phyloP scores from a whole-genome alignment of 2,329 filamentous ascomycete genomes.

The Diaporthe vexans region DNA sequence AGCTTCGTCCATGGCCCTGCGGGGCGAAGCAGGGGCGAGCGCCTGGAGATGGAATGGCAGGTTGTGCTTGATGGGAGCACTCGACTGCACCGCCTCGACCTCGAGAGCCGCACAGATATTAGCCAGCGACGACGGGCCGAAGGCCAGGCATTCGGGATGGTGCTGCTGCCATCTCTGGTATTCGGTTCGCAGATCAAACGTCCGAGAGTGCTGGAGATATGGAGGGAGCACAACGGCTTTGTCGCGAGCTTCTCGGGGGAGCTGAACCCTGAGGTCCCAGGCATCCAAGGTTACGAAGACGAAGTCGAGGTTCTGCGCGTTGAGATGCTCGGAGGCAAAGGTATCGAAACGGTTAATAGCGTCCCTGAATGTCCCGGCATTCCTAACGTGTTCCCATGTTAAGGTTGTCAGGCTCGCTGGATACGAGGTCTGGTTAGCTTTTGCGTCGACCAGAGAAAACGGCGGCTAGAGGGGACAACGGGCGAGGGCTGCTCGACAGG shows the following conservation, averaged over 20 bases:
- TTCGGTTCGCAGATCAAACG: constrained; percentile 96
- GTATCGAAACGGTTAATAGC: constrained; percentile 95
- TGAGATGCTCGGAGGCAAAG: constrained; percentile 92
- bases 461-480: constrained; percentile 29
- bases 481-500: constrained; percentile 32
- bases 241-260: constrained; percentile 96
- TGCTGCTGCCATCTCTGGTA: constrained; percentile 99
- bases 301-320: constrained; percentile 93
- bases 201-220: constrained; percentile 97
- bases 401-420: constrained; percentile 95
- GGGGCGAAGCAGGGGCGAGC: constrained; percentile 92
- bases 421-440: constrained; percentile 38
- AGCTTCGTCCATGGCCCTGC: constrained; percentile 97
- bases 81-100: constrained; percentile 97
- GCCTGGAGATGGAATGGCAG: constrained; percentile 98
- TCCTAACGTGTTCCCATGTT: constrained; percentile 99
- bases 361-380: constrained; percentile 96
- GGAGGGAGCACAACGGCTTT: constrained; percentile 97
- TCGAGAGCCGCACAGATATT: constrained; percentile 99
- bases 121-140: constrained; percentile 93
- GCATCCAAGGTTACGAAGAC: constrained; percentile 98
- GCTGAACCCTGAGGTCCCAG: constrained; percentile 97
- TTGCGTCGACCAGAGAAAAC: constrained; percentile 13
- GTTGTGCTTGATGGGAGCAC: constrained; percentile 98
- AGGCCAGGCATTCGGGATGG: constrained; percentile 96